phyloP scores from a whole-genome alignment of 805 yeast species.

The Wickerhamiella bombiphila region DNA sequence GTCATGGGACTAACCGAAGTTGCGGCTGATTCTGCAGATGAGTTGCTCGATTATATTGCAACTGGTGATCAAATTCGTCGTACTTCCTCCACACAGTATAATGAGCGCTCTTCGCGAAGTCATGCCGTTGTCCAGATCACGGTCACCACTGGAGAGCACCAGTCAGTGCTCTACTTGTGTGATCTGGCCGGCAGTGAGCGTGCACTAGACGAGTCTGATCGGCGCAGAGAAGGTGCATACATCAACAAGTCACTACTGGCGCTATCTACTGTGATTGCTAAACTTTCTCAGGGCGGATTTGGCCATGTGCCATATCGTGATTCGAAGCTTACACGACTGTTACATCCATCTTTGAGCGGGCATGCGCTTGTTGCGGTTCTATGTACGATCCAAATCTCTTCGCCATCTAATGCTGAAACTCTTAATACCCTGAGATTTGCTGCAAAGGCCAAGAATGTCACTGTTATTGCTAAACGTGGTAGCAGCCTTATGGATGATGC shows the following conservation, averaged over 20 bases:
- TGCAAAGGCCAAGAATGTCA: slow-evolving; percentile 78
- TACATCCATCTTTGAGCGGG: slow-evolving; percentile 89
- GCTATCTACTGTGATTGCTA: slow-evolving; percentile 80
- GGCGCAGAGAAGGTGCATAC: slow-evolving; percentile 86
- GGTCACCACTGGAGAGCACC: slow-evolving; percentile 30
- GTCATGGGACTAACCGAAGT: slow-evolving; percentile 63
- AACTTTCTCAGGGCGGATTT: slow-evolving; percentile 36
- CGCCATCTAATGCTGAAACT: slow-evolving; percentile 55
- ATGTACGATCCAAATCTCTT: slow-evolving; percentile 66
- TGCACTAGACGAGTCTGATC: slow-evolving; percentile 56
- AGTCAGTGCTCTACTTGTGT: slow-evolving; percentile 65
- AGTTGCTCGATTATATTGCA: slow-evolving; percentile 44
- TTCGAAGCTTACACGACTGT: slow-evolving; percentile 73
- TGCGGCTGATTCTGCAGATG: slow-evolving; percentile 38
- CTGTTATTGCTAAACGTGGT: slow-evolving; percentile 44
- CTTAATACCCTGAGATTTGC: slow-evolving; percentile 82
- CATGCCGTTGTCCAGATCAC: slow-evolving; percentile 76
- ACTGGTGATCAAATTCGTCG: slow-evolving; percentile 62
- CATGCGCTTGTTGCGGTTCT: slow-evolving; percentile 68
- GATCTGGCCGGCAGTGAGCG: slow-evolving; percentile 96
- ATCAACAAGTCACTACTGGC: slow-evolving; percentile 86
- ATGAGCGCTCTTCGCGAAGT: slow-evolving; percentile 74
- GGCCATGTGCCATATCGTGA: slow-evolving; percentile 87
- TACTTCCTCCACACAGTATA: slow-evolving; percentile 82
- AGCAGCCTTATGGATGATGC: slow-evolving; percentile 20